Evolutionary conservation across 1,284 basidiomycete species (phyloP).

Genomic region (Sporisorium exsertum): DNA sequence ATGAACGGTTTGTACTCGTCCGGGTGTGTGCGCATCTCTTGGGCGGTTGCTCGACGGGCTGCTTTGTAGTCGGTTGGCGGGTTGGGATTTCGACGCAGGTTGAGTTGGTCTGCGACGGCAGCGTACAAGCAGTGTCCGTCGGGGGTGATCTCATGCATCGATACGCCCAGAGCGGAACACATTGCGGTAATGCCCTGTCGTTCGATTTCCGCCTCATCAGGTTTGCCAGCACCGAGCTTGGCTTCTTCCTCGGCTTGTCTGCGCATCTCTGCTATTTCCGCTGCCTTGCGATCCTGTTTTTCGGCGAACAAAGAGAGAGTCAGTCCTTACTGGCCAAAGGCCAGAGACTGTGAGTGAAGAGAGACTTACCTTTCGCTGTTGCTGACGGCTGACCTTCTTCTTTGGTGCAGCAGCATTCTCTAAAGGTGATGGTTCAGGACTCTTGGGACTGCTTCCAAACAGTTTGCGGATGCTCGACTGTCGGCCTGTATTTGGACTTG

Average conservation of each 20-base stretch:
- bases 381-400: slow-evolving; percentile 51
- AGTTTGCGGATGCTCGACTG: slow-evolving; percentile 36
- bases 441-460: slow-evolving; percentile 41
- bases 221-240: slow-evolving; percentile 45
- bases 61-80: slow-evolving; percentile 69
- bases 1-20: slow-evolving; percentile 96
- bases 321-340: neutral
- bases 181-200: slow-evolving; percentile 51
- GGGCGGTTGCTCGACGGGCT: slow-evolving; percentile 79
- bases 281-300: slow-evolving; percentile 51
- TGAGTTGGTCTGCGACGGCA: slow-evolving; percentile 84
- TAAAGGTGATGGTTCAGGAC: slow-evolving; percentile 7
- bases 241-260: slow-evolving; percentile 55
- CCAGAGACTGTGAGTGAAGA: too few species aligned
- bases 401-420: slow-evolving; percentile 15
- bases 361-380: slow-evolving; percentile 34
- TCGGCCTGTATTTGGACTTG: slow-evolving; percentile 17
- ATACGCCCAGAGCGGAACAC: slow-evolving; percentile 51
- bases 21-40: slow-evolving; percentile 84
- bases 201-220: slow-evolving; percentile 55
- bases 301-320: neutral
- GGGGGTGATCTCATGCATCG: slow-evolving; percentile 77
- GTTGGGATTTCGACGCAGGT: slow-evolving; percentile 28
- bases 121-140: slow-evolving; percentile 96
- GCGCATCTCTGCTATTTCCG: slow-evolving; percentile 50